These are phyloP conservation scores for Aspergillus sp. DNA, from an alignment of 2,329 filamentous ascomycete species.

Conservation along the genomic window DNA sequence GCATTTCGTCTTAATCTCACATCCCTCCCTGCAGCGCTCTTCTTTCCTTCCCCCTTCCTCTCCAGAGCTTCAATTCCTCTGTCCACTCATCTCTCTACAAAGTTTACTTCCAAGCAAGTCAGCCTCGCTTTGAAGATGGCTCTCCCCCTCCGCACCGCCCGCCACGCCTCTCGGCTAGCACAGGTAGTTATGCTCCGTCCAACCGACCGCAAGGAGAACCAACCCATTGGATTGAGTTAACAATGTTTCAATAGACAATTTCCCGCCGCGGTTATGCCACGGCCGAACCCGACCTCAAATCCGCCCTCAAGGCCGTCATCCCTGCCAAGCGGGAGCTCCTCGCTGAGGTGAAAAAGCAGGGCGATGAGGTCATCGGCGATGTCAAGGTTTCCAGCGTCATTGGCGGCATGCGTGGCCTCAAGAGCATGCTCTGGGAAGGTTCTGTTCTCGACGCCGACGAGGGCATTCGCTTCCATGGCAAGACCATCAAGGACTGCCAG, in stretches of 20 bases:
- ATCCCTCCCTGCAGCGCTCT: neutral
- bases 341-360: slow-evolving; percentile 87
- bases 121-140: slow-evolving; percentile 17
- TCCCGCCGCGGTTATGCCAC: slow-evolving; percentile 50
- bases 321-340: slow-evolving; percentile 91
- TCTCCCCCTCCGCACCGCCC: slow-evolving; percentile 35
- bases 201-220: neutral
- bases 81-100: neutral
- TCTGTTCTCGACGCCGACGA: slow-evolving; percentile 95
- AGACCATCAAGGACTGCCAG: slow-evolving; percentile 98
- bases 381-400: slow-evolving; percentile 93
- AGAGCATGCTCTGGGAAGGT: slow-evolving; percentile 98
- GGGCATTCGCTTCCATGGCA: slow-evolving; percentile 96
- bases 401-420: slow-evolving; percentile 95
- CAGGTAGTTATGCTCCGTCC: slow-evolving; percentile 29
- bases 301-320: slow-evolving; percentile 78
- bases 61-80: neutral
- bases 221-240: neutral
- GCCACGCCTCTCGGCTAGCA: slow-evolving; percentile 38
- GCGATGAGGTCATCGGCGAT: slow-evolving; percentile 80
- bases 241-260: neutral
- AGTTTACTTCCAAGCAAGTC: slow-evolving; percentile 1
- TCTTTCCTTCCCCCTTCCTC: slow-evolving; percentile 8
- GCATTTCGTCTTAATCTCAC: neutral
- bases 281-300: slow-evolving; percentile 85